Conservation (phyloP, 176 grass and related monocot genomes). For the Aegilops bicornis region DNA sequence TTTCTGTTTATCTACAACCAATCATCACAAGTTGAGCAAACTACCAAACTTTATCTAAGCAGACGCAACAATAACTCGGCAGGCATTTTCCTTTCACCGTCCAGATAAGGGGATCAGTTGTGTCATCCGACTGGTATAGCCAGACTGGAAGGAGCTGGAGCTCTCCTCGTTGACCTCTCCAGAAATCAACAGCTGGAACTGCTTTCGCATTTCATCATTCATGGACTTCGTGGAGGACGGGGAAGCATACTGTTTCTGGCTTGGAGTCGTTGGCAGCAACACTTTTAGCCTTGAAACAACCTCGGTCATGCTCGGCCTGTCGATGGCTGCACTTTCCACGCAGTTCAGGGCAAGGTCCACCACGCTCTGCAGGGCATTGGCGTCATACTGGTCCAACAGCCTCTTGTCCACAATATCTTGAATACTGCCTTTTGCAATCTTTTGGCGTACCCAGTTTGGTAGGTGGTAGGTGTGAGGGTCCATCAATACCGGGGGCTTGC, state of each 20-base stretch:
- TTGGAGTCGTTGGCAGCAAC: not conserved
- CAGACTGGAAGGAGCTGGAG: not conserved
- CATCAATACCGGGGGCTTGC: not conserved
- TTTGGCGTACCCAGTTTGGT: constrained; percentile 27
- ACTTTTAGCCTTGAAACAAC: not conserved
- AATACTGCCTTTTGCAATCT: constrained; percentile 3
- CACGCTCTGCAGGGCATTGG: not conserved
- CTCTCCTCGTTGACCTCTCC: not conserved
- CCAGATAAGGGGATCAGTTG: not conserved
- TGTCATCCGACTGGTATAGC: not conserved
- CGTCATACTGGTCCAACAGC: not conserved
- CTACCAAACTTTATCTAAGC: not conserved
- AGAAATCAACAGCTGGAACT: not conserved
- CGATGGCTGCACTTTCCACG: not conserved
- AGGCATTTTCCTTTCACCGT: not conserved
- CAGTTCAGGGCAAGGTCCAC: constrained; percentile 22
- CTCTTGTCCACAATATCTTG: constrained; percentile 7
- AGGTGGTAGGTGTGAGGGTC: constrained; percentile 6
- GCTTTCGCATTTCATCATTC: not conserved
- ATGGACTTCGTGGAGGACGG: not conserved
- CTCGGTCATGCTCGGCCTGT: not conserved
- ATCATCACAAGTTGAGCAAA: not conserved
- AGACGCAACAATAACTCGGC: not conserved
- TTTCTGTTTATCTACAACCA: not conserved
- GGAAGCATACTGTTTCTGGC: not conserved